These are phyloP conservation scores for Candida hungchunana DNA, from an alignment of 805 yeast genomes.

Conservation along the genomic window DNA sequence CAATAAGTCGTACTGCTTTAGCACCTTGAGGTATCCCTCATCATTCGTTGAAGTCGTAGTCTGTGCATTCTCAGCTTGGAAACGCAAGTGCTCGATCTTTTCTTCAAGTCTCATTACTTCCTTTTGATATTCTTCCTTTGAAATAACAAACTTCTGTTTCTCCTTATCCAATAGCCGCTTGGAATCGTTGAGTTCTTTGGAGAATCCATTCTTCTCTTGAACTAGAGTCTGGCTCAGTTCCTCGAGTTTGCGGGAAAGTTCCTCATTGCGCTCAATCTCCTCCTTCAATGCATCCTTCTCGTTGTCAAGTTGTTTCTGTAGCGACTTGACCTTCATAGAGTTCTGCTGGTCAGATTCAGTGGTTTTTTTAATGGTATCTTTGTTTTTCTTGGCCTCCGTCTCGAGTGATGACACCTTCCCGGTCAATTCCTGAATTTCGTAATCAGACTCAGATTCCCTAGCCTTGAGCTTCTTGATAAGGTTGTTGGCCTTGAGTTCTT, in stretches of 20 bases:
- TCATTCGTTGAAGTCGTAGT: conserved; percentile 28
- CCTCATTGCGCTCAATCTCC: conserved; percentile 18
- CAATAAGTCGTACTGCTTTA: conserved; percentile 48
- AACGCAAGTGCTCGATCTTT: conserved; percentile 63
- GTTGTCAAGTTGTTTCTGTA: conserved; percentile 17
- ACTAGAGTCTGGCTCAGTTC: conserved; percentile 22
- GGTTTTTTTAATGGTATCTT: conserved; percentile 26
- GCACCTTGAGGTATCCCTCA: conserved; percentile 39
- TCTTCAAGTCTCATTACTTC: conserved; percentile 62
- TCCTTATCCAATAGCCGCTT: conserved; percentile 32
- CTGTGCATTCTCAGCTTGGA: conserved; percentile 48
- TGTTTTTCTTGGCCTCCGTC: conserved; percentile 22
- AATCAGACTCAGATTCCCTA: conserved; percentile 38
- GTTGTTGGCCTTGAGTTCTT: conserved; percentile 65
- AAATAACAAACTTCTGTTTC: conserved; percentile 27
- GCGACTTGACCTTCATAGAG: conserved; percentile 20
- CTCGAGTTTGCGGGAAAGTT: conserved; percentile 25
- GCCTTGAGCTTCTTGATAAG: conserved; percentile 59
- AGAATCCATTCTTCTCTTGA: conserved; percentile 21
- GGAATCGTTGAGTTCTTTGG: conserved; percentile 28
- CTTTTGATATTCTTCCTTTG: conserved; percentile 22
- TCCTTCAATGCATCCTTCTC: conserved; percentile 22
- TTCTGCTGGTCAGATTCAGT: conserved; percentile 26
- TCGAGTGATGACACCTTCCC: conserved; percentile 17
- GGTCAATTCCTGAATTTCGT: conserved; percentile 23